Evolutionary conservation across 2,329 filamentous ascomycete species (phyloP), one percentile per base, ranked within the genome.

Genomic region (Diaporthe batatas): DNA sequence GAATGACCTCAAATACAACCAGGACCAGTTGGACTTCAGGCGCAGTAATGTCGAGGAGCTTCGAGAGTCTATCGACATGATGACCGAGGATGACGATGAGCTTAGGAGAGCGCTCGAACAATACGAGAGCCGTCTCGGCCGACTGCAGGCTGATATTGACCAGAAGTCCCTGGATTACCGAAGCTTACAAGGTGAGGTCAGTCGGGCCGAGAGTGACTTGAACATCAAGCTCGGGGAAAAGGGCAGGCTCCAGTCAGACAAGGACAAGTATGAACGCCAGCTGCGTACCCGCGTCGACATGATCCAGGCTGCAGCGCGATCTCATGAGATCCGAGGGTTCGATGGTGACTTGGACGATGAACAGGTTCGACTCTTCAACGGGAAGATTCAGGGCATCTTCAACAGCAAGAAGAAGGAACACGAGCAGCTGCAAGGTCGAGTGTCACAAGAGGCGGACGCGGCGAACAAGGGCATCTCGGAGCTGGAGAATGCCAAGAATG

Each of bases 211-310:
- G 44, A 83, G 80, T 49, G 81, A 85, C 6, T 80, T 89, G 54
- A 87, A 87, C 0, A 76, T 79, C 29, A 91, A 91, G 77, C 84
- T 89, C 49, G 84, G 89, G 0, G 92, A 95, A 77, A 88, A 91
- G 77, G 96, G 96, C 55, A 94, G 92, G 76, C 91, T 92, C 77
- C 90, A 96, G 81, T 96, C 95, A 2, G 92, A 98, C 79, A 95
- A 96, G 83, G 92, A 94, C 75, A 94, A 93, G 77, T 94, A 96
- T 79, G 94, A 98, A 79, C 90, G 92, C 5, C 93, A 98, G 76
- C 80, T 98, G 4, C 86, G 90, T 76, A 86, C 89, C 57, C 92
- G 96, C 51, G 88, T 92, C 78, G 87, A 89, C 12, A 88, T 97
- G 81, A 91, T 98, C 71, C 94, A 91, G 75, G 91, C 95, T 72